Evolutionary conservation across 2,329 filamentous ascomycete genomes (phyloP).

Genomic region (Penicillium sclerotiorum): DNA sequence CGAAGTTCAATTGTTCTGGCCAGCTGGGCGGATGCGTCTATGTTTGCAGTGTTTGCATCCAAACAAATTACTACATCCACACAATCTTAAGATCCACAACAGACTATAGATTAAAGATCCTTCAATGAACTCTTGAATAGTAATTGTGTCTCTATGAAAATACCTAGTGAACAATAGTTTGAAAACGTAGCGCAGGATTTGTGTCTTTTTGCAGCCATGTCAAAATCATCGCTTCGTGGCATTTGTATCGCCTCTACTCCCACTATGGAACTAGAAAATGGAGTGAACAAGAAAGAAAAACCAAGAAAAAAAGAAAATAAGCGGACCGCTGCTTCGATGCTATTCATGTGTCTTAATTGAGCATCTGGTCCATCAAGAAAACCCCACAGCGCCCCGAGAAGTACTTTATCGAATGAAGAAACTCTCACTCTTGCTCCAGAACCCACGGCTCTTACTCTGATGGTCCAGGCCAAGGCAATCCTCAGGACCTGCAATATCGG

Average conservation of each 20-base stretch:
- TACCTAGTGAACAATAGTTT: no score
- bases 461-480: conserved; percentile 72
- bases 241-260: conserved; percentile 19
- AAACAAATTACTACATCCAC: conserved; percentile 20
- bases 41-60: conserved; percentile 41
- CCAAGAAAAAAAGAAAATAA: conserved; percentile 5
- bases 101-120: not conserved
- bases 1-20: conserved; percentile 27
- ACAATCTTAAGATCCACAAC: not conserved
- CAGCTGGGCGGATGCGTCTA: conserved; percentile 30
- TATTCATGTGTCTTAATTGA: conserved; percentile 25
- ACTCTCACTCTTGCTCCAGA: conserved; percentile 63
- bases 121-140: no score
- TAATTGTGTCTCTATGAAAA: no score
- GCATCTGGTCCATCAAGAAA: conserved; percentile 21
- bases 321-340: conserved; percentile 3
- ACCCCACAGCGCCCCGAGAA: conserved; percentile 22
- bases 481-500: conserved; percentile 68
- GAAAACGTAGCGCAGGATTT: no score
- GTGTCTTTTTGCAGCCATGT: not conserved
- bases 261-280: conserved; percentile 11
- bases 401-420: conserved; percentile 62
- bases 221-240: conserved; percentile 8
- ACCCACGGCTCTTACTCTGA: conserved; percentile 62
- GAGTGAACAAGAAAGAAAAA: conserved; percentile 1